Evolutionary conservation across 352 stramenopile genomes (phyloP), one percentile per base, ranked within the genome.

Genomic region (Pythium monospermum): DNA sequence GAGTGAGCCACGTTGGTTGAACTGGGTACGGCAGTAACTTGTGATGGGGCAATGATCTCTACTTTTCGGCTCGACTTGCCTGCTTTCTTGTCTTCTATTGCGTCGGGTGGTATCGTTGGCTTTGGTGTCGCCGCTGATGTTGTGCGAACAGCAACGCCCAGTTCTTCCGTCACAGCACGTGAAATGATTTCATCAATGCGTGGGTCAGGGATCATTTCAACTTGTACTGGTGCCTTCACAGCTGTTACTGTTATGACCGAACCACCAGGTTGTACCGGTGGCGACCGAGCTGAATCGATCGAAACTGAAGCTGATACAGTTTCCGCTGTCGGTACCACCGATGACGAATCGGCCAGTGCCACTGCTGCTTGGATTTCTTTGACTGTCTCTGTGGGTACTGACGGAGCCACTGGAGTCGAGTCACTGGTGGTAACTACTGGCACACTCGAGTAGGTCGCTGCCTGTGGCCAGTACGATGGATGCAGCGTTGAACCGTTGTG

Each of bases 171-270:
- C 1, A 66, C 46, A 0, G 44, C 59, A 19, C 59, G 59, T 7
- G 59, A 66, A 8, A 66, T 61, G 30, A 66, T 66, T 2, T 61
- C 59, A 30, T 66, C 59, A 21, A 66, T 32, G n/a, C 22, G 23
- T 4, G 45, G 45, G 16, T 60, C 50, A 23, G 28, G 28, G 2
- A 16, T 25, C 13, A 53, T 8, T 25, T 50, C n/a, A 4, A 27
- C 33, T 3, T 26, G 15, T 10, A 39, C 38, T 16, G 7, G 7
- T 6, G 48, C 21, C n/a, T n/a, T 37, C 19, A n/a, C 18, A 28
- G 30, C 38, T 35, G 30, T 35, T 35, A 35, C 30, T 15, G 30
- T 35, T 35, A 15, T 35, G 7, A 15, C 30, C 30, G 30, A 35
- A 18, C 36, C 16, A n/a, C 7, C 36, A 22, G 36, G 36, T 42